Evolutionary conservation across 192 early-diverging fungal genomes (phyloP).

Genomic region (Backusella sp.): DNA sequence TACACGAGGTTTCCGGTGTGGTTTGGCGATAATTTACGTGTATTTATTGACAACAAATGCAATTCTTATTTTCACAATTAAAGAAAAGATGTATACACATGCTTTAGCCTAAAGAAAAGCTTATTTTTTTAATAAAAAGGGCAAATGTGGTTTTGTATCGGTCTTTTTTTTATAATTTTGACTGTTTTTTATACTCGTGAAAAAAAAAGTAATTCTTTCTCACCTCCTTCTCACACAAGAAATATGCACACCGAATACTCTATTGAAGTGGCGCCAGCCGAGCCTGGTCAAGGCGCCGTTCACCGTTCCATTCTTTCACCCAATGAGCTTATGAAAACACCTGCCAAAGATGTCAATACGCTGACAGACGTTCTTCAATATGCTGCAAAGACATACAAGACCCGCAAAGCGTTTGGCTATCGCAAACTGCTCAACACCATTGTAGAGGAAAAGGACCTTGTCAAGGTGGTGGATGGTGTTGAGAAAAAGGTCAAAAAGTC

Average conservation of each 20-base stretch:
- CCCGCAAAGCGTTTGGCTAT: slow-evolving; percentile 64
- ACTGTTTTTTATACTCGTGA: no score
- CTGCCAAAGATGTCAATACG: slow-evolving; percentile 53
- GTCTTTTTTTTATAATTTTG: no score
- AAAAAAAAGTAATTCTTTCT: no score
- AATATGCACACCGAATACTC: slow-evolving; percentile 23
- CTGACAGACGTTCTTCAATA: slow-evolving; percentile 72
- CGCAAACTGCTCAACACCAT: slow-evolving; percentile 62
- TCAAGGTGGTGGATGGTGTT: slow-evolving; percentile 55
- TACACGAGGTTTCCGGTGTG: no score
- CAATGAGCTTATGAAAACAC: slow-evolving; percentile 45
- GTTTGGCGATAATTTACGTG: no score
- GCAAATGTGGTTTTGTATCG: no score
- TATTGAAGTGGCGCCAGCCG: slow-evolving; percentile 11
- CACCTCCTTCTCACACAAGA: not conserved
- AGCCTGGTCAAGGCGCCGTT: slow-evolving; percentile 37
- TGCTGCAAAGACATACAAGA: slow-evolving; percentile 46
- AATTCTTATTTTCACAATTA: no score
- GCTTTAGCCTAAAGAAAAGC: no score
- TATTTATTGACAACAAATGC: no score
- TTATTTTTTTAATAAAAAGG: no score
- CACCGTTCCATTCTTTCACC: slow-evolving; percentile 49
- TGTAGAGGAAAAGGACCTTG: slow-evolving; percentile 72
- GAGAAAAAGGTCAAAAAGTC: slow-evolving; percentile 67
- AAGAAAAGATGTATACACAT: no score